A percentile compares a stretch with the other conserved stretches of the same genome.
These are phyloP conservation scores for Hippophae tibetana DNA, from an alignment of 306 rosid species.

Conservation along the genomic window DNA sequence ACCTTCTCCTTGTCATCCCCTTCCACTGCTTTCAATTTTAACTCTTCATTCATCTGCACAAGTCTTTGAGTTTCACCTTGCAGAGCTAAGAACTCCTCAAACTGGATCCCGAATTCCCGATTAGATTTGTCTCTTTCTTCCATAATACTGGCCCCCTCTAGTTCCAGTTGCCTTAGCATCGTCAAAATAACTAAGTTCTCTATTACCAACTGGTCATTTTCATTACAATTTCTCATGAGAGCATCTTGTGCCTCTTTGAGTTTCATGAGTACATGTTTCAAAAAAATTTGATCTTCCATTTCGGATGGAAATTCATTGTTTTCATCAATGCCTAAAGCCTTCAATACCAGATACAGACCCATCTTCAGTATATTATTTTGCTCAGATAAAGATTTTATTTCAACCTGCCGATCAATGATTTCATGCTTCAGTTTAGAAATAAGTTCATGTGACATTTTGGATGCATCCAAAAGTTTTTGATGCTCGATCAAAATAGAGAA, in stretches of 20 bases:
- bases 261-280: conserved; percentile 35
- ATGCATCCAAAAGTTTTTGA: conserved; percentile 54
- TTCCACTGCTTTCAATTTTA: conserved; percentile 42
- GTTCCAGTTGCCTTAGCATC: conserved; percentile 50
- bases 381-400: conserved; percentile 43
- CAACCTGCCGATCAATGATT: conserved; percentile 32
- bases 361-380: conserved; percentile 40
- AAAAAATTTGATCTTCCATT: conserved; percentile 41
- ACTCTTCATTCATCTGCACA: conserved; percentile 47
- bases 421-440: conserved; percentile 57
- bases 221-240: conserved; percentile 27
- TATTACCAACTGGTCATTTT: conserved; percentile 40
- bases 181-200: conserved; percentile 62
- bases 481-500: conserved; percentile 47
- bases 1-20: conserved; percentile 46
- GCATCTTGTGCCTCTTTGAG: conserved; percentile 44
- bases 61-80: conserved; percentile 37
- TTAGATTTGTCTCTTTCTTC: conserved; percentile 41
- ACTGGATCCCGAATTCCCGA: conserved; percentile 39
- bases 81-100: conserved; percentile 41
- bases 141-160: conserved; percentile 29
- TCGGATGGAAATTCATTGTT: conserved; percentile 19
- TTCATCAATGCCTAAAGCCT: conserved; percentile 31
- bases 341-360: conserved; percentile 59
- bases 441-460: conserved; percentile 36